Evolutionary conservation across 1,284 basidiomycete species (phyloP), one percentile per base, ranked within the genome.

Genomic region (Rhodotorula sp.): DNA sequence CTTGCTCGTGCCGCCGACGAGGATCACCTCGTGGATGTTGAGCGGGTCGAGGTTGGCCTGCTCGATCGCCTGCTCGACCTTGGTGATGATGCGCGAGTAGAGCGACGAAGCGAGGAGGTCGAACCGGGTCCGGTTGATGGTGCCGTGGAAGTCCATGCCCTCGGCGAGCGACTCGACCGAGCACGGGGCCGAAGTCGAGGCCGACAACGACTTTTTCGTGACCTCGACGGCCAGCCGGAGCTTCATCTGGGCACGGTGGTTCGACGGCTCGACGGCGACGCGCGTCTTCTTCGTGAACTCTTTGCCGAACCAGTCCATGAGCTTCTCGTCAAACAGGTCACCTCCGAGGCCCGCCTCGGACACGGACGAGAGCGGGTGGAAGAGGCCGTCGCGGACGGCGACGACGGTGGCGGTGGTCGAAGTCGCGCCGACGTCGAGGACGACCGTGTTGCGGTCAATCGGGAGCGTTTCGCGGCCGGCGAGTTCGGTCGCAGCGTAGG

Each of bases 261-360:
- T 78, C 74, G 78, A 69, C 28, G 88, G 72, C 21, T 85, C 82
- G 54, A 97, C 85, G 0, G 89, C 84, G 34, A 87, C 86, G 82
- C 95, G 95, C 54, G 90, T 94, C 85, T 98, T 99, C 83, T 98
- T 98, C 66, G 92, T 92, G 81, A 99, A 99, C 79, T 99, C 95
- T 80, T 95, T 91, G 66, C 92, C 89, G 82, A 99, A 97, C 85
- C 91, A 92, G 71, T 90, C 88, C 83, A 97, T 88, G 57, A 98
- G 86, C 77, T 89, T 87, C 68, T 88, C 86, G 82, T 95, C 93
- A 73, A 86, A 83, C 70, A 83, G 81, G 64, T 83, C 80, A 60
- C 85, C 86, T 71, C 85, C 86, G 56, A 86, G 80, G 69, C 80
- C 80, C 77, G 82, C 76, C 74, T 86, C 83, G 74, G 83, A 78